Evolutionary conservation across 208 protist species (phyloP), one percentile per base, ranked within the genome.

Genomic region (Vickermania ingenoplastis): DNA sequence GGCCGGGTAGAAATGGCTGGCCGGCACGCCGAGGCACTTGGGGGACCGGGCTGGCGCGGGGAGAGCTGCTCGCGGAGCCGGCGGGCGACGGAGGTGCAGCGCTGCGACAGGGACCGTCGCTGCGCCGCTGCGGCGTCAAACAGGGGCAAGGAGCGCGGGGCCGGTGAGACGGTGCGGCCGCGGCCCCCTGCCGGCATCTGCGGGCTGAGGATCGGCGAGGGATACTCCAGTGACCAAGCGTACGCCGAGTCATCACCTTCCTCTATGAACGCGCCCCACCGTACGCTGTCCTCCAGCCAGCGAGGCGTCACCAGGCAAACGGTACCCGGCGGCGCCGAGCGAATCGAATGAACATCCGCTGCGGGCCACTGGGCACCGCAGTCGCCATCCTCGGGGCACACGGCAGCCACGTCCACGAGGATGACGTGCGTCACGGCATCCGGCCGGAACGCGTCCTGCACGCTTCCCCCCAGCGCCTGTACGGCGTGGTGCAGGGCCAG

Each of bases 401-500:
- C 65, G 23, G 65, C 30, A 0, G 31, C 73, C 3, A 89, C 58
- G 53, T 91, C 81, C 3, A 93, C 75, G 23, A 83, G 53, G 11
- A 93, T 59, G 25, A 89, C 74, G 60, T 93, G 86, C 24, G 86
- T 93, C 21, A 87, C 76, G 2, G 73, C 70, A 2, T 77, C 60
- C 1, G 61, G 25, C 0, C 77, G 49, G 36, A 80, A 79, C 11
- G 49, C 41, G 3, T 89, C 79, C 1, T 45, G 55, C 0, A 78
- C 45, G 29, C 72, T 73, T 25, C 83, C 86, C n/a, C 77, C 78
- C 17, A 93, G 73, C 26, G 79, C 64, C 29, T 60, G 61, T 2
- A 84, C 75, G 5, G 75, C 71, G 28, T 76, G 66, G 26, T 64
- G 61, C 1, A 93, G 58, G n/a, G 60, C 78, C 31, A 63, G 63